Conservation (phyloP, 2,329 filamentous ascomycete genomes). For the Amauroascus verrucosus region DNA sequence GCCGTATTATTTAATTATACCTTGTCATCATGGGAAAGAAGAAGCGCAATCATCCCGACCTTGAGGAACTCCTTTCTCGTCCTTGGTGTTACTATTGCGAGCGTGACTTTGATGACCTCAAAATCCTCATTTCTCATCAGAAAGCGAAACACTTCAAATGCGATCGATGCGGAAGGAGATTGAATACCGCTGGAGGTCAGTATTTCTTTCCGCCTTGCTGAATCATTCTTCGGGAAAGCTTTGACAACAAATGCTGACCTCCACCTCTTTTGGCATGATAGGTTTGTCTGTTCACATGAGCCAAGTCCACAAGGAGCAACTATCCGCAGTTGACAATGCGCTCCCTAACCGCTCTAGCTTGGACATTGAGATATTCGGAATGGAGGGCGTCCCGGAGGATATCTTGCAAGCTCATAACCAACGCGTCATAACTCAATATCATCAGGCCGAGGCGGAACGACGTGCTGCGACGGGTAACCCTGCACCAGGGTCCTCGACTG, state of each 20-base stretch:
- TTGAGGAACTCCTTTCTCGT: slow-evolving; percentile 69
- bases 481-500: slow-evolving; percentile 49
- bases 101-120: slow-evolving; percentile 93
- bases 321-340: slow-evolving; percentile 83
- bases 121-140: slow-evolving; percentile 92
- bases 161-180: slow-evolving; percentile 71
- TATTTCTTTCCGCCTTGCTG: slow-evolving; percentile 9
- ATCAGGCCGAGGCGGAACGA: slow-evolving; percentile 73
- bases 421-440: slow-evolving; percentile 74
- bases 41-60: slow-evolving; percentile 72
- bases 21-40: slow-evolving; percentile 68
- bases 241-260: not conserved
- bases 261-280: slow-evolving; percentile 29
- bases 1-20: not conserved
- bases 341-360: slow-evolving; percentile 74
- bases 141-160: slow-evolving; percentile 99
- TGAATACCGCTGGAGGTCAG: slow-evolving; percentile 91
- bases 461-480: slow-evolving; percentile 76
- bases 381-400: slow-evolving; percentile 90
- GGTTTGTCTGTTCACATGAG: slow-evolving; percentile 95
- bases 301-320: slow-evolving; percentile 92
- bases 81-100: slow-evolving; percentile 99
- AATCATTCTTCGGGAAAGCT: slow-evolving; percentile 7
- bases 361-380: slow-evolving; percentile 93
- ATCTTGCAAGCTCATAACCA: slow-evolving; percentile 74